Evolutionary conservation across 2,329 filamentous ascomycete species (phyloP).

Genomic region (Colletotrichum siamense): DNA sequence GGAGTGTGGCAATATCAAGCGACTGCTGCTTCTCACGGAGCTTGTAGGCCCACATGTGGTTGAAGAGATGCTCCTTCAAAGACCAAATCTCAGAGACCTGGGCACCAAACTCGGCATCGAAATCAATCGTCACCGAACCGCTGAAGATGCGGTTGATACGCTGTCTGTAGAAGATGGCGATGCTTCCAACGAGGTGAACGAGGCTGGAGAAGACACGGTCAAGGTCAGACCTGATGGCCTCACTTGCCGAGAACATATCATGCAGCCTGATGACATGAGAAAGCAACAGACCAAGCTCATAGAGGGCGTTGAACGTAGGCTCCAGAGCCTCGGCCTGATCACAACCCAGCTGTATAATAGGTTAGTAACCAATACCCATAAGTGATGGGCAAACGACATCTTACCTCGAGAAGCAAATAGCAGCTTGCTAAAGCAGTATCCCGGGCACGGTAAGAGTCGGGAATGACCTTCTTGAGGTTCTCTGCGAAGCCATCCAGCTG

Average conservation of each 20-base stretch:
- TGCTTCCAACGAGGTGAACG: constrained; percentile 37
- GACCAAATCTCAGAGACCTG: constrained; percentile 39
- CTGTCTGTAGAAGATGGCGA: constrained; percentile 39
- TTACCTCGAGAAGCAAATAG: constrained; percentile 42
- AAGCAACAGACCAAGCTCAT: constrained; percentile 43
- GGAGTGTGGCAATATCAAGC: constrained; percentile 33
- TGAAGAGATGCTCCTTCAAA: constrained; percentile 35
- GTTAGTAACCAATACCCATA: background rate
- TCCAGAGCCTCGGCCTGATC: constrained; percentile 40
- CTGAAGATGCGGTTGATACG: constrained; percentile 34
- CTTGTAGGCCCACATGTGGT: constrained; percentile 39
- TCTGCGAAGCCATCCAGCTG: constrained; percentile 41
- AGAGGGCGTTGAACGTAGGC: constrained; percentile 43
- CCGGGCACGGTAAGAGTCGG: constrained; percentile 26
- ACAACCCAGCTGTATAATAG: constrained; percentile 37
- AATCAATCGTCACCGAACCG: constrained; percentile 34
- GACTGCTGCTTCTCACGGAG: constrained; percentile 29
- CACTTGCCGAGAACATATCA: constrained; percentile 36
- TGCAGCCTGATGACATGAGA: constrained; percentile 40
- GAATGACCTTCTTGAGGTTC: constrained; percentile 31
- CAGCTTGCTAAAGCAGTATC: constrained; percentile 40
- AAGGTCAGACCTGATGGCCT: constrained; percentile 34
- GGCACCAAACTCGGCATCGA: constrained; percentile 40
- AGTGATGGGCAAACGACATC: background rate
- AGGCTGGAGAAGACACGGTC: constrained; percentile 40